These are phyloP conservation scores for Microsporum canis DNA, from an alignment of 2,329 filamentous ascomycete genomes.

Conservation along the genomic window DNA sequence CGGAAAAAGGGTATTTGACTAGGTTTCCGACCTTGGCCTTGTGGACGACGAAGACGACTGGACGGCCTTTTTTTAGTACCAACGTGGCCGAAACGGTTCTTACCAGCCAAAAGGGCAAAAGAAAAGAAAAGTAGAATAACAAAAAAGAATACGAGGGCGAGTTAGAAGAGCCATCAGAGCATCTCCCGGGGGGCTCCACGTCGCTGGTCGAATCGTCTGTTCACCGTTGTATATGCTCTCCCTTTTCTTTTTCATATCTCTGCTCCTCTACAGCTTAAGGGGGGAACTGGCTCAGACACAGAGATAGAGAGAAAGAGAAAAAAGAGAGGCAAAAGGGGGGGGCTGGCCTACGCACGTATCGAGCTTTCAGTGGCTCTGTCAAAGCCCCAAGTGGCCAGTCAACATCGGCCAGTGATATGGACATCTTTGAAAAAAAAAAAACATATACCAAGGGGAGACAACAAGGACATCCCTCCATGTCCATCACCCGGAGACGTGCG, in stretches of 20 bases:
- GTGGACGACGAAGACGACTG: not conserved
- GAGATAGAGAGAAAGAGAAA: not conserved
- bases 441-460: too few species aligned
- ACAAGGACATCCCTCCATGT: not conserved
- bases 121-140: not conserved
- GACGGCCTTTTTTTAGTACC: constrained; percentile 4
- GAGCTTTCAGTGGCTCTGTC: not conserved
- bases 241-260: too few species aligned
- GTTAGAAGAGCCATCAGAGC: not conserved
- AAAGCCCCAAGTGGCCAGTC: too few species aligned
- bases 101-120: not conserved
- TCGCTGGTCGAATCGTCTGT: not conserved
- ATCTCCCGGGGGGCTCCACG: not conserved
- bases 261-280: too few species aligned
- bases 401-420: too few species aligned
- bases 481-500: not conserved
- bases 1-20: not conserved
- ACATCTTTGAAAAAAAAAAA: too few species aligned
- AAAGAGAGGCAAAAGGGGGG: not conserved
- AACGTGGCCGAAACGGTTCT: constrained; percentile 2
- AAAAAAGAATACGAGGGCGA: not conserved
- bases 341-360: not conserved
- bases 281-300: too few species aligned
- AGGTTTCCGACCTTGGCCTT: not conserved
- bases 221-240: too few species aligned